A percentile compares a stretch with the other conserved stretches of the same genome.
Conservation (phyloP, 345 rosid species). For the Chamaenerion angustifolium region DNA sequence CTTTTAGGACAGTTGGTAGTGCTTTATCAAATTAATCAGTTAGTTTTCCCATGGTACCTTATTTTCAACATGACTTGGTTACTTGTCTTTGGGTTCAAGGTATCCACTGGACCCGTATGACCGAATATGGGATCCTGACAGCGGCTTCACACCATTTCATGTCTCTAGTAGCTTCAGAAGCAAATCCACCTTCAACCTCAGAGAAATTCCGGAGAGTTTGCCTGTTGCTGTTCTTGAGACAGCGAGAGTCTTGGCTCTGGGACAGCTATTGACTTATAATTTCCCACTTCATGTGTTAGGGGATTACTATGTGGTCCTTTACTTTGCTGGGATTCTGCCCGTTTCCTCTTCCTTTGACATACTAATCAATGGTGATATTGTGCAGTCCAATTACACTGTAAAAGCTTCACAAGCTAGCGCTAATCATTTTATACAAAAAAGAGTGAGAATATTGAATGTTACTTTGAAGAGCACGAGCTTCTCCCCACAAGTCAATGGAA, state of each 20-base stretch:
- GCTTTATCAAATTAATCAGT: background rate
- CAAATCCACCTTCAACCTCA: slow-evolving; percentile 18
- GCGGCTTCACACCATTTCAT: slow-evolving; percentile 43
- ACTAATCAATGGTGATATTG: slow-evolving; percentile 39
- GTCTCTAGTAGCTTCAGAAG: slow-evolving; percentile 29
- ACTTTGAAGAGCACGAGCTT: slow-evolving; percentile 40
- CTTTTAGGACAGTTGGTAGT: too few species aligned
- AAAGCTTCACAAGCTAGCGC: slow-evolving; percentile 30
- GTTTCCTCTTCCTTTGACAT: slow-evolving; percentile 59
- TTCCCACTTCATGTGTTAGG: slow-evolving; percentile 32
- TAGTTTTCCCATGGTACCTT: background rate
- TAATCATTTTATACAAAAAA: slow-evolving; percentile 32
- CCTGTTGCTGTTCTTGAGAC: slow-evolving; percentile 60
- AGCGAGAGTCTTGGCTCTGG: slow-evolving; percentile 54
- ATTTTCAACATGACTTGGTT: slow-evolving; percentile 1
- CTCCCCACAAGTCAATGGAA: slow-evolving; percentile 57
- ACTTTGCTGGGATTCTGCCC: slow-evolving; percentile 71
- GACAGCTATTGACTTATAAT: slow-evolving; percentile 37
- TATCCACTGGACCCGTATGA: slow-evolving; percentile 74
- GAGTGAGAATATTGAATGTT: slow-evolving; percentile 39
- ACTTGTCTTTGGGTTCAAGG: slow-evolving; percentile 23
- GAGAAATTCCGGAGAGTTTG: slow-evolving; percentile 41
- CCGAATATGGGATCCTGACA: slow-evolving; percentile 78
- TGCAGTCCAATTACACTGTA: slow-evolving; percentile 36
- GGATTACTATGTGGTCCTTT: slow-evolving; percentile 58